Evolutionary conservation across 2,329 filamentous ascomycete genomes (phyloP), one percentile per base, ranked within the genome.

Genomic region (Stachybotrys elegans): DNA sequence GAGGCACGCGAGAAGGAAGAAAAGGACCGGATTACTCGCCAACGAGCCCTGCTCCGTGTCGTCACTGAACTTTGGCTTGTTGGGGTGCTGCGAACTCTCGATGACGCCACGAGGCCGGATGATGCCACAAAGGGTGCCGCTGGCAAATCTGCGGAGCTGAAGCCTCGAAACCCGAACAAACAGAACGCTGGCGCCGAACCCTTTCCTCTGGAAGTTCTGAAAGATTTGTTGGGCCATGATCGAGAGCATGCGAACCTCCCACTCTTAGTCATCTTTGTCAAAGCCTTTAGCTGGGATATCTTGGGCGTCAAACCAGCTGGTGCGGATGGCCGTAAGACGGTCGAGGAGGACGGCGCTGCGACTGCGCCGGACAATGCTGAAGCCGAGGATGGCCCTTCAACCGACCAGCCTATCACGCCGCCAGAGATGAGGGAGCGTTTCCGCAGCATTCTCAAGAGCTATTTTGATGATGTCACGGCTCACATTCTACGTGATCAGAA

Each of bases 21-120:
- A 67, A 95, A 95, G 66, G 93, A 98, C 48, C 85, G 93, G 6
- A 74, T 97, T 32, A 78, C 82, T 23, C 81, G 93, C 43, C 94
- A 98, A 63, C 82, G 93, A 45, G 78, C 91, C 6, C 77, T 98
- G 19, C 70, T 98, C 43, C 83, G 91, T 29, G 86, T 98, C 12
- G 90, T 95, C 25, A 96, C 93, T 3, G 93, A 98, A 63, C 74
- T 98, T 27, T 98, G 94, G 94, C 79, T 98, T 5, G 89, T 95
- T 16, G 89, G 88, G 22, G 85, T 93, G 34, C 67, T 98, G 53
- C 81, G 86, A 56, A 96, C 90, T 34, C 72, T 97, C 47, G 80
- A 84, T 53, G 80, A 85, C 58, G 76, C 81, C 47, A 76, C 68
- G 41, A 72, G 72, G 37, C 80, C 81, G 9, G 80, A 84, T 48